Conservation (phyloP, 257 asterid genomes). For the Oldenlandia corymbosa region DNA sequence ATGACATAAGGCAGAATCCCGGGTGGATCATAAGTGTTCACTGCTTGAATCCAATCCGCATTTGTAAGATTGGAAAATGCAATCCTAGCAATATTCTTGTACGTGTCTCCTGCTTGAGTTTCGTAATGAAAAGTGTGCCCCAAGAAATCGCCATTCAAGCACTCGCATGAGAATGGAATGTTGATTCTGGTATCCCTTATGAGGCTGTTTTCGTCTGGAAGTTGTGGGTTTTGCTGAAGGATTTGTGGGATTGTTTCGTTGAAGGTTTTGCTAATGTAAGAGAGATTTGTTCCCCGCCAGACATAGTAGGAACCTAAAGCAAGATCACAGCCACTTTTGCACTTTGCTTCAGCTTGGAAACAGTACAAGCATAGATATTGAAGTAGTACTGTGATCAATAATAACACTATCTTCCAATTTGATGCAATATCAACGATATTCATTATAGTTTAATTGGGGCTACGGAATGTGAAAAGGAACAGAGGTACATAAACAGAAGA, state of each 20-base stretch:
- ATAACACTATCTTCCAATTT: constrained; percentile 3
- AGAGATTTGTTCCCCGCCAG: constrained; percentile 52
- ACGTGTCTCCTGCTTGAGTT: constrained; percentile 56
- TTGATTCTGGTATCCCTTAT: constrained; percentile 37
- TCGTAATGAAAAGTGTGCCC: constrained; percentile 58
- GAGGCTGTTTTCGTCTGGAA: constrained; percentile 32
- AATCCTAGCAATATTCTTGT: constrained; percentile 35
- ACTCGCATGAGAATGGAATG: constrained; percentile 70
- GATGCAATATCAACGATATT: constrained; percentile 10
- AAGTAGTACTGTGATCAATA: constrained; percentile 9
- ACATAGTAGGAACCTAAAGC: constrained; percentile 71
- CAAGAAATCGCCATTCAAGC: constrained; percentile 69
- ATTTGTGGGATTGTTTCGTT: constrained; percentile 30
- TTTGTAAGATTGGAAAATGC: constrained; percentile 60
- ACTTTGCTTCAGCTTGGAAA: constrained; percentile 38
- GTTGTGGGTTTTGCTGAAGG: constrained; percentile 36
- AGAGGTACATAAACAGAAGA: constrained; percentile 2
- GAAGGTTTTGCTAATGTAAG: constrained; percentile 52
- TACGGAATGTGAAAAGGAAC: constrained; percentile 2
- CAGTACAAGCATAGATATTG: constrained; percentile 19
- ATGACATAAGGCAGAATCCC: constrained; percentile 37
- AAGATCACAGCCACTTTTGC: constrained; percentile 51
- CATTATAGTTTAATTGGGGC: constrained; percentile 21
- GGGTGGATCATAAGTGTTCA: constrained; percentile 49
- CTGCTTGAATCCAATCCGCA: constrained; percentile 56